Percentiles rank a stretch among this genome's conserved stretches.
These are phyloP conservation scores for Trichosporon asahii DNA, from an alignment of 1,284 basidiomycete genomes.

Conservation along the genomic window DNA sequence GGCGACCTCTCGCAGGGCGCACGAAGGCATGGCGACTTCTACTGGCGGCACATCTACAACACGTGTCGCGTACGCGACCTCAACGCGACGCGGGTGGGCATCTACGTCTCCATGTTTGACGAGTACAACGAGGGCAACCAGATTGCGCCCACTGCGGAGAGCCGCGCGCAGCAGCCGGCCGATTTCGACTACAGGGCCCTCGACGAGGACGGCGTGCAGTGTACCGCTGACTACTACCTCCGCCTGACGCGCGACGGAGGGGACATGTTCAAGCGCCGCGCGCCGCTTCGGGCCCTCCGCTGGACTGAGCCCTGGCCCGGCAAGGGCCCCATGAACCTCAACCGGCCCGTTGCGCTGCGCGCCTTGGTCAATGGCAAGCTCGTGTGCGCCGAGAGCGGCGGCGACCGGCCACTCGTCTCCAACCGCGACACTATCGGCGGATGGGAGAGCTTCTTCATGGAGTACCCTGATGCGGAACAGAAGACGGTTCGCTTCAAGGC, in stretches of 20 bases:
- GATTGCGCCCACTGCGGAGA: constrained; percentile 26
- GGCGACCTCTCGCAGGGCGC: constrained; percentile 21
- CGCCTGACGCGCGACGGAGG: constrained; percentile 21
- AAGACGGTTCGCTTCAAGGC: constrained; percentile 13
- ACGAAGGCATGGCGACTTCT: constrained; percentile 24
- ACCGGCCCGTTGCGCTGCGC: constrained; percentile 6
- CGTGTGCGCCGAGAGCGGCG: constrained; percentile 20
- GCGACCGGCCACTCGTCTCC: not conserved
- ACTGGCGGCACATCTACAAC: constrained; percentile 27
- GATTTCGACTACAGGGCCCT: constrained; percentile 20
- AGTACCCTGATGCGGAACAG: not conserved
- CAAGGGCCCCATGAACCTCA: constrained; percentile 11
- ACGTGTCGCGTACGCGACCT: not conserved
- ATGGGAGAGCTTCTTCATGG: constrained; percentile 15
- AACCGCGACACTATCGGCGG: constrained; percentile 14
- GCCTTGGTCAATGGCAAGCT: constrained; percentile 16
- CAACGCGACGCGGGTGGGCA: not conserved
- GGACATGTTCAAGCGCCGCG: constrained; percentile 20
- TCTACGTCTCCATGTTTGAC: constrained; percentile 27
- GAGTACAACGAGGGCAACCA: constrained; percentile 29
- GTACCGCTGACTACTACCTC: constrained; percentile 28
- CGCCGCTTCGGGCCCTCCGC: constrained; percentile 8
- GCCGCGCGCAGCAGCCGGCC: constrained; percentile 15
- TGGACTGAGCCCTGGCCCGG: constrained; percentile 25
- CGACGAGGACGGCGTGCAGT: constrained; percentile 25